A percentile compares a stretch with the other conserved stretches of the same genome.
phyloP scores from a whole-genome alignment of 2,329 filamentous ascomycete genomes.

The Penicillium hordei region DNA sequence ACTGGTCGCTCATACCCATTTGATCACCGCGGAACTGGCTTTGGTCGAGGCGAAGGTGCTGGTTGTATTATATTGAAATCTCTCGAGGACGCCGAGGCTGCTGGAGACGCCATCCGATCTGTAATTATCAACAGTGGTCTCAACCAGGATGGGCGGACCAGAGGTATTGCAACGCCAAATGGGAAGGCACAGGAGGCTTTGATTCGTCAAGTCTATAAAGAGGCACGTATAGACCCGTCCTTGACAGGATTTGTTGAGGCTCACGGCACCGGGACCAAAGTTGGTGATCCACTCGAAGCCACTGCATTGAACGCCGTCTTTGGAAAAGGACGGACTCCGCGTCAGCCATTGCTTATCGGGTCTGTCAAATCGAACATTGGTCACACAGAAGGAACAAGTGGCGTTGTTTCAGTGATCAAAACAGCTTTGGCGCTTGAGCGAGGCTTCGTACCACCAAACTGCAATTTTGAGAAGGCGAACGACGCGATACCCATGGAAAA shows the following conservation, averaged over 20 bases:
- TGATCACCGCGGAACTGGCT: conserved; percentile 28
- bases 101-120: conserved; percentile 25
- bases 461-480: conserved; percentile 26
- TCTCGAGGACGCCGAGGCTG: conserved; percentile 28
- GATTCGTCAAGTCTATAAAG: conserved; percentile 40
- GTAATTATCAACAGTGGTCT: conserved; percentile 23
- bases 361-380: conserved; percentile 35
- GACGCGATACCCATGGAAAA: conserved; percentile 27
- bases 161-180: conserved; percentile 31
- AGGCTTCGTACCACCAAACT: conserved; percentile 30
- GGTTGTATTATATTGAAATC: conserved; percentile 29
- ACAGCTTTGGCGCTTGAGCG: conserved; percentile 28
- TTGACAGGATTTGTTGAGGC: conserved; percentile 41
- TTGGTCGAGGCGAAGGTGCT: conserved; percentile 40
- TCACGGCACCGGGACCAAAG: conserved; percentile 46
- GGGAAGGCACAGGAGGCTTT: conserved; percentile 39
- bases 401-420: conserved; percentile 31
- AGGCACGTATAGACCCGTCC: conserved; percentile 36
- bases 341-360: conserved; percentile 28
- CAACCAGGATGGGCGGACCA: conserved; percentile 25
- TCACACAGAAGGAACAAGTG: conserved; percentile 30
- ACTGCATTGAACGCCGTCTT: conserved; percentile 23
- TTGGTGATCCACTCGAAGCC: conserved; percentile 37
- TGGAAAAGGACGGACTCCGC: conserved; percentile 19
- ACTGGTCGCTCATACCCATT: conserved; percentile 29